Percentiles rank a stretch among this genome's conserved stretches.
phyloP scores from a whole-genome alignment of 805 yeast genomes.

The Yarrowia divulgata region DNA sequence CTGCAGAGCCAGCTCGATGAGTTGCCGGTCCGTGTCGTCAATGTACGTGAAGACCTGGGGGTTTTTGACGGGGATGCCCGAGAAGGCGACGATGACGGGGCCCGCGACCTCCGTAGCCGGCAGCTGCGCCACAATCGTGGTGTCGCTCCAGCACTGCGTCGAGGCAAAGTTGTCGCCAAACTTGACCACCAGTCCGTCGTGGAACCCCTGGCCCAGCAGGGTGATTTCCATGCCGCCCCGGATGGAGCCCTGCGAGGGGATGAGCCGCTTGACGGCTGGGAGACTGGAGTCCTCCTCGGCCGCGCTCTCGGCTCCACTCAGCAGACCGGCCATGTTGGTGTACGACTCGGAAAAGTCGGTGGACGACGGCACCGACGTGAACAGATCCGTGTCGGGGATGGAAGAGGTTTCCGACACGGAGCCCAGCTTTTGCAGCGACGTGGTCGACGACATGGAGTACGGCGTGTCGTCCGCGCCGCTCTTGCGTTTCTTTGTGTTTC shows the following conservation, averaged over 20 bases:
- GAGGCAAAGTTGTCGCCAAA: constrained; percentile 73
- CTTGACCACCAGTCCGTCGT: constrained; percentile 79
- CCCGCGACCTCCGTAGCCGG: constrained; percentile 94
- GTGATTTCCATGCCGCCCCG: constrained; percentile 98
- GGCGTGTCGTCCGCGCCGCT: constrained; percentile 6
- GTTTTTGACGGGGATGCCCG: constrained; percentile 56
- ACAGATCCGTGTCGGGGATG: constrained; percentile 20
- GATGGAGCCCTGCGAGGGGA: constrained; percentile 94
- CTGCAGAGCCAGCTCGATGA: constrained; percentile 93
- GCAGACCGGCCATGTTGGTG: constrained; percentile 6
- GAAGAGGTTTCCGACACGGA: constrained; percentile 20
- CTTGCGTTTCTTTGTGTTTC: constrained; percentile 31
- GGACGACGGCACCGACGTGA: constrained; percentile 28
- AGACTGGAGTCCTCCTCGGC: constrained; percentile 12
- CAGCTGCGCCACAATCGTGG: constrained; percentile 89
- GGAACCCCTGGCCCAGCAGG: constrained; percentile 83
- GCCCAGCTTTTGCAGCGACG: constrained; percentile 36
- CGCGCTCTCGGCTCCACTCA: constrained; percentile 40
- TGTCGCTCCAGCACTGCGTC: constrained; percentile 95
- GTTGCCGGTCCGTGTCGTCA: constrained; percentile 93
- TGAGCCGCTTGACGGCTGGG: constrained; percentile 81
- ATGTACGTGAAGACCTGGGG: constrained; percentile 82
- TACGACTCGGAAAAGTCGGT: constrained; percentile 28
- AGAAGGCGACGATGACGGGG: constrained; percentile 88
- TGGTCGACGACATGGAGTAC: constrained; percentile 29